These are phyloP conservation scores for Daldinia decipiens DNA, from an alignment of 495 filamentous ascomycete species.

Conservation along the genomic window DNA sequence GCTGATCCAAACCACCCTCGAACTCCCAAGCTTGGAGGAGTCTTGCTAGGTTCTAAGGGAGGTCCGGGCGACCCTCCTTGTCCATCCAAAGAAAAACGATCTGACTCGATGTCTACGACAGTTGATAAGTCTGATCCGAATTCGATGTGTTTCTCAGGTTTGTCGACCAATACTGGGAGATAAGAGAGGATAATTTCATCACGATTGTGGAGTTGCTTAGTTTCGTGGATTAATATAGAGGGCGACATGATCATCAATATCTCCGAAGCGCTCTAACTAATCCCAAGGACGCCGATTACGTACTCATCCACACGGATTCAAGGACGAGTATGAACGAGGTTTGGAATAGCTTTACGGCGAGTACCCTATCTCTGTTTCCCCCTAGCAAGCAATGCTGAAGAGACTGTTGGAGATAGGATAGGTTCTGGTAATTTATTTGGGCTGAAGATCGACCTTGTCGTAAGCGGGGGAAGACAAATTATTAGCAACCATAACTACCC, in stretches of 20 bases:
- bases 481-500: constrained; percentile 23
- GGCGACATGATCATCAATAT: constrained; percentile 26
- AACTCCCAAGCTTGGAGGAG: not conserved
- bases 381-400: not conserved
- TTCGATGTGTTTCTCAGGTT: constrained; percentile 19
- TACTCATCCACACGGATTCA: constrained; percentile 12
- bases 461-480: constrained; percentile 28
- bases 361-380: not conserved
- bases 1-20: constrained; percentile 30
- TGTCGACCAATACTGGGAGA: constrained; percentile 17
- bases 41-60: constrained; percentile 1
- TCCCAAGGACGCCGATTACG: constrained; percentile 4
- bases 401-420: constrained; percentile 8
- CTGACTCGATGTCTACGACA: constrained; percentile 23
- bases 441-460: constrained; percentile 11
- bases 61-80: constrained; percentile 21
- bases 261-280: constrained; percentile 2
- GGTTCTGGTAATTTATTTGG: constrained; percentile 6
- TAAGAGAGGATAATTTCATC: constrained; percentile 26
- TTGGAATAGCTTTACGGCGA: constrained; percentile 1
- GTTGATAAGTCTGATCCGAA: constrained; percentile 30
- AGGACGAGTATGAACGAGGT: not conserved
- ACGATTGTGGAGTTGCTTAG: constrained; percentile 20
- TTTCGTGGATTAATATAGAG: constrained; percentile 7
- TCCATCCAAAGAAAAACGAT: constrained; percentile 22